Evolutionary conservation across 257 asterid genomes (phyloP), one percentile per base, ranked within the genome.

Genomic region (Capsicum chinense): DNA sequence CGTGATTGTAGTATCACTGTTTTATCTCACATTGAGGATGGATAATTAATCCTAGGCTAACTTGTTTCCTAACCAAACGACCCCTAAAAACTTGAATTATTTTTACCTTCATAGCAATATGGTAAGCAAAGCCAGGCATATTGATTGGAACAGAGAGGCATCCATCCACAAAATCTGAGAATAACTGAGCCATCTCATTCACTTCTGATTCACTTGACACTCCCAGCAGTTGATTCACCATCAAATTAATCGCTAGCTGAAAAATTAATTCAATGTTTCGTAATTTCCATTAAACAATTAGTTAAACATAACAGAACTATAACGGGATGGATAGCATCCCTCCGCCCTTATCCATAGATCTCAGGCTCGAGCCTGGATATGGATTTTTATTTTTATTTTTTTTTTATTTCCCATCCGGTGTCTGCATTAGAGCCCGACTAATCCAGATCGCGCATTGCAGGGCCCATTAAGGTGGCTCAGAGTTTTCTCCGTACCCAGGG

Each of bases 161-260:
- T 13, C 99, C 99, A 84, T 95, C 99, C 5, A 88, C 99, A 78
- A 95, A 95, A 88, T 92, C 92, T 9, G 99, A 95, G 93, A 95
- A 95, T 89, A 84, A 83, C 84, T 86, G 89, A 74, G 99, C 89
- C 86, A 95, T 93, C 85, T 90, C 97, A 52, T 91, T 87, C 88
- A 95, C 97, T 84, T 95, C 94, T n/a, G 94, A 88, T 83, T 94
- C 97, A 44, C 92, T 90, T 54, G 97, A 90, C 86, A 90, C 90
- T 80, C 99, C 99, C 47, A 94, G 92, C 47, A 95, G 94, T 88
- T 95, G 99, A 90, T 94, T 95, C 50, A 90, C 99, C 99, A 94
- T 95, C 94, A 95, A 87, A 80, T 93, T 91, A 74, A 95, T 95
- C 39, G 99, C 99, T 42, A 92, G 89, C 98, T 94, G 87, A 60